Evolutionary conservation across 2,329 filamentous ascomycete genomes (phyloP), one percentile per base, ranked within the genome.

Genomic region (Trichophaea hybrida): DNA sequence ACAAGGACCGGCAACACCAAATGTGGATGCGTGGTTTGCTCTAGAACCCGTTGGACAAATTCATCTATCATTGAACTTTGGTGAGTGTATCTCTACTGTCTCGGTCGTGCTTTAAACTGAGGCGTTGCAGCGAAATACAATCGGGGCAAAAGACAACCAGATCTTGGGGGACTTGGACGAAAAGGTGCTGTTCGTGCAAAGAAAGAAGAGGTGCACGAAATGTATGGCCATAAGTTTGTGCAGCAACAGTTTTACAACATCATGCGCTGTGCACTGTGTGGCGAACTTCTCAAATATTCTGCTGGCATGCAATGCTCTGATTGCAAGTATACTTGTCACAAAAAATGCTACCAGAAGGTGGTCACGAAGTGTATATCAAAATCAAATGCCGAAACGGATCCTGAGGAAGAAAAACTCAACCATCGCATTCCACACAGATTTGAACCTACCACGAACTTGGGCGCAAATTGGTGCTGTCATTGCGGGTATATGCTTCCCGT

Each of bases 291-390:
- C 74, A 98, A 97, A 72, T 97, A 97, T 72, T 94, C 91, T 53
- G 88, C 93, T 24, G 93, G 93, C 63, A 98, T 98, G 91, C 93
- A 98, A 75, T 98, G 93, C 73, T 87, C 94, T 66, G 93, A 98
- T 74, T 98, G 93, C 85, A 97, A 97, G 75, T 97, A 97, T 75
- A 97, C 91, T 43, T 98, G 93, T 74, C 93, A 98, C 74, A 91
- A 88, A 69, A 96, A 97, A 74, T 98, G 93, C 72, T 98, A 97
- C 73, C 76, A 82, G 13, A 94, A 90, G 72, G 93, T 98, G 51
- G 93, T 98, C 68, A 98, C 93, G 65, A 98, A 98, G 74, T 98
- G 93, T 75, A 98, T 98, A 73, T 97, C 91, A 75, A 97, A 98
- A 73, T 96, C 91, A 64, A 98, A 98, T 71, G 91, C 93, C 65